Evolutionary conservation across 129 eudicot genomes (phyloP).

Genomic region (Chrysanthemum makinoi): DNA sequence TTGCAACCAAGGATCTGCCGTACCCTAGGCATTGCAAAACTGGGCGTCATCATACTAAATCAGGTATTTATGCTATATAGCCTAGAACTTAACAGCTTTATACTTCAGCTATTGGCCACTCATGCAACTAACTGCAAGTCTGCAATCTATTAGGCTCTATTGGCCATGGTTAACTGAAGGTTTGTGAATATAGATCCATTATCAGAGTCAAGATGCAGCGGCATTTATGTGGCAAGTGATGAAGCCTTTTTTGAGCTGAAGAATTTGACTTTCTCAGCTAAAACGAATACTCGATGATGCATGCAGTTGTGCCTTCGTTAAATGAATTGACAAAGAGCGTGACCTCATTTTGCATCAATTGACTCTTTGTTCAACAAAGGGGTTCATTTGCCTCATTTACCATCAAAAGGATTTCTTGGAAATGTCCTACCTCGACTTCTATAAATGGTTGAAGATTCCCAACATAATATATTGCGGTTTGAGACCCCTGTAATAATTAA

Average conservation of each 20-base stretch:
- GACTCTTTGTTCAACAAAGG: constrained; percentile 68
- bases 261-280: constrained; percentile 45
- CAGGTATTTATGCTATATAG: no score
- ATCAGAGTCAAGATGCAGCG: constrained; percentile 47
- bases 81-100: no score
- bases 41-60: constrained; percentile 40
- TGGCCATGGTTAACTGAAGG: no score
- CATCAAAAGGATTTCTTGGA: no score
- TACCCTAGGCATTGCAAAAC: constrained; percentile 89
- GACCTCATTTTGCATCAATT: constrained; percentile 63
- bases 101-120: no score
- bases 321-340: constrained; percentile 36
- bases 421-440: no score
- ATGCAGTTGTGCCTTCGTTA: constrained; percentile 64
- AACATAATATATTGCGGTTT: no score
- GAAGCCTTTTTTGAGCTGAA: constrained; percentile 76
- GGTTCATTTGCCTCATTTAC: constrained; percentile 32
- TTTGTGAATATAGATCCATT: constrained; percentile 20
- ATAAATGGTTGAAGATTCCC: no score
- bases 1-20: constrained; percentile 57
- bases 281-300: constrained; percentile 55
- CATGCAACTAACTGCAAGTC: no score
- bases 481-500: no score
- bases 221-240: constrained; percentile 75
- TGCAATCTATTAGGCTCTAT: no score